Base-by-base conservation (phyloP, 192 early-diverging fungal genomes). In the Gorgonomyces haynaldii region DNA sequence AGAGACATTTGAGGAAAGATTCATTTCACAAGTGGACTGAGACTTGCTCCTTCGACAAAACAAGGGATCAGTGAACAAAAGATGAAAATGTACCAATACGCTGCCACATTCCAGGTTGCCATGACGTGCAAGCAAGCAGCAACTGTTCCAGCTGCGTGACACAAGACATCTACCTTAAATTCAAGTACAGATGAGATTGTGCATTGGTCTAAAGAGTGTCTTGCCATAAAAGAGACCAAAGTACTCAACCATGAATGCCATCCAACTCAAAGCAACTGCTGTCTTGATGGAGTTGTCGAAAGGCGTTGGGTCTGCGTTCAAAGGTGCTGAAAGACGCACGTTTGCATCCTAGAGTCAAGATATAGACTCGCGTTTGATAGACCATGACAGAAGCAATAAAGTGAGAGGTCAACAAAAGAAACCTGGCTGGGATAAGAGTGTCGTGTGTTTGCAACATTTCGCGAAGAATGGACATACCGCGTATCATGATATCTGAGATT, bases 21-120 rank as follows among this genome's bases (percentile, higher is more conserved):
- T 23, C 20, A 40, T 23, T 40, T 40, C 24, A 23, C 24, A 23
- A 7, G 19, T 7, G 5, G 20, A 21, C 24, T 40, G 5, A 22
- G 24, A 22, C 20, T 23, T 16, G 19, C 5, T 4, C 24, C 24
- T 45, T 45, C 32, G 30, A 21, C 17, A 45, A 29, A 17, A 24
- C 28, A 45, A 43, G 20, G 44, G 26, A 17, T 21, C 44, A 35
- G 8, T 26, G n/a, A 5, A 35, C 61, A 69, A 45, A 65, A 66
- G 16, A 21, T 23, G 35, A 65, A 57, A 43, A 69, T 69, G 32
- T 53, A 69, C 66, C 66, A 69, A 37, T 65, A 69, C 1, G 50
- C 28, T 12, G 37, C 35, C 10, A 52, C 58, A 42, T 58, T 27
- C 66, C 66, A 69, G 0, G 50, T 44, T 30, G 58, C 66, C 8